These are phyloP conservation scores for Scorias spongiosa DNA, from an alignment of 2,329 filamentous ascomycete species.

Conservation along the genomic window DNA sequence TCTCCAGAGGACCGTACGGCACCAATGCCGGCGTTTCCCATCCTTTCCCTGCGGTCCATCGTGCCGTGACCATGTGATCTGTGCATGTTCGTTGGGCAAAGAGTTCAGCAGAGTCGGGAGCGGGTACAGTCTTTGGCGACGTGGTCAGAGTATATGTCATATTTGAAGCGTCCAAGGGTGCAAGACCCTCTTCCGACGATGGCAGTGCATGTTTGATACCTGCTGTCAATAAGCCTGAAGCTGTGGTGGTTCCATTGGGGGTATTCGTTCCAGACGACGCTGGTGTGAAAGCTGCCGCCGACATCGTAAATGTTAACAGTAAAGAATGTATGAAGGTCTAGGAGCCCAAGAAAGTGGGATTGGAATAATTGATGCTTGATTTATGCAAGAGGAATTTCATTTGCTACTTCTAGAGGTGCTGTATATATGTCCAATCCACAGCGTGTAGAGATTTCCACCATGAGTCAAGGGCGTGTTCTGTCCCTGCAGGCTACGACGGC, in stretches of 20 bases:
- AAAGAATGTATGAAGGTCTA: too few species aligned
- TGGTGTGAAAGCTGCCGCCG: slow-evolving; percentile 18
- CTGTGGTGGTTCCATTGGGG: slow-evolving; percentile 18
- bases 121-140: slow-evolving; percentile 27
- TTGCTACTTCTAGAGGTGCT: too few species aligned
- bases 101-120: slow-evolving; percentile 24
- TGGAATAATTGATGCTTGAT: too few species aligned
- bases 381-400: too few species aligned
- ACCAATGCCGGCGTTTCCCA: slow-evolving; percentile 62
- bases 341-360: too few species aligned
- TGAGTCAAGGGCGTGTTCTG: too few species aligned
- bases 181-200: slow-evolving; percentile 11
- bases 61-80: slow-evolving; percentile 75
- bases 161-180: slow-evolving; percentile 30
- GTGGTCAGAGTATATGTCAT: slow-evolving; percentile 27
- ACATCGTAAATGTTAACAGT: slow-evolving; percentile 10
- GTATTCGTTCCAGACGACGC: slow-evolving; percentile 22
- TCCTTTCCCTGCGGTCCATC: slow-evolving; percentile 49
- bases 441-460: too few species aligned
- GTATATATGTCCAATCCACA: too few species aligned
- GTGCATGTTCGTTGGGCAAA: slow-evolving; percentile 38
- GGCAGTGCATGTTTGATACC: slow-evolving; percentile 21
- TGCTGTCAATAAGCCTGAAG: slow-evolving; percentile 21
- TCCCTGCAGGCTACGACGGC: neutral
- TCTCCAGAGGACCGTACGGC: slow-evolving; percentile 60